A percentile compares a stretch with the other conserved stretches of the same genome.
Evolutionary conservation across 1,284 basidiomycete genomes (phyloP).

Genomic region (Cryptococcus sp.): DNA sequence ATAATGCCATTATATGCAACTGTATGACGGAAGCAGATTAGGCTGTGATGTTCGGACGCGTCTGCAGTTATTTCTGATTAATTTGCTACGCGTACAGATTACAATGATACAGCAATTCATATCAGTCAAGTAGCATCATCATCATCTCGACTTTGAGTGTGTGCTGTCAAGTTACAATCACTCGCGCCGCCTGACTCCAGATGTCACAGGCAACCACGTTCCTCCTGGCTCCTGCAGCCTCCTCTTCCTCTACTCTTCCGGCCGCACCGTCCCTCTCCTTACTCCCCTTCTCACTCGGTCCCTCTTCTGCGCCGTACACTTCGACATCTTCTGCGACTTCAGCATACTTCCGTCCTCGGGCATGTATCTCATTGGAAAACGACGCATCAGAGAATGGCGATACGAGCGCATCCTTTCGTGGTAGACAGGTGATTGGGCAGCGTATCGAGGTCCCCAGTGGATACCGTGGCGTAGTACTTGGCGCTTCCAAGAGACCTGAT

Average conservation of each 20-base stretch:
- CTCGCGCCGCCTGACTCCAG: too few species aligned
- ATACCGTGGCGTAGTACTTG: constrained; percentile 37
- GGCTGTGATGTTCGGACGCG: too few species aligned
- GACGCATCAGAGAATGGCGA: constrained; percentile 4
- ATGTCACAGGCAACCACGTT: constrained; percentile 16
- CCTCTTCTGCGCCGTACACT: constrained; percentile 22
- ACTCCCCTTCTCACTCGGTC: constrained; percentile 45
- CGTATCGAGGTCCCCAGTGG: constrained; percentile 34
- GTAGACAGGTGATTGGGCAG: constrained; percentile 40
- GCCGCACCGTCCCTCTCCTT: constrained; percentile 32
- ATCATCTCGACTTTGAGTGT: too few species aligned
- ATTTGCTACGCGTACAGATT: too few species aligned
- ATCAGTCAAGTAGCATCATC: too few species aligned
- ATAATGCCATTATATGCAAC: too few species aligned
- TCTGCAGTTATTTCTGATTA: too few species aligned
- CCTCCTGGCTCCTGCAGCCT: constrained; percentile 11
- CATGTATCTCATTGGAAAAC: constrained; percentile 8
- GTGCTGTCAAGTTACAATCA: too few species aligned
- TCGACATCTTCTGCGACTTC: constrained; percentile 19
- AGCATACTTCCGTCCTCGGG: constrained; percentile 39
- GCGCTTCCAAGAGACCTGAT: constrained; percentile 23
- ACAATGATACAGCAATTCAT: too few species aligned
- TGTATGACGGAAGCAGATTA: too few species aligned
- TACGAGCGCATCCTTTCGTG: constrained; percentile 38
- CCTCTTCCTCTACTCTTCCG: constrained; percentile 17